Base-by-base conservation (phyloP, 176 grass and related monocot species). In the Aegilops umbellulata region DNA sequence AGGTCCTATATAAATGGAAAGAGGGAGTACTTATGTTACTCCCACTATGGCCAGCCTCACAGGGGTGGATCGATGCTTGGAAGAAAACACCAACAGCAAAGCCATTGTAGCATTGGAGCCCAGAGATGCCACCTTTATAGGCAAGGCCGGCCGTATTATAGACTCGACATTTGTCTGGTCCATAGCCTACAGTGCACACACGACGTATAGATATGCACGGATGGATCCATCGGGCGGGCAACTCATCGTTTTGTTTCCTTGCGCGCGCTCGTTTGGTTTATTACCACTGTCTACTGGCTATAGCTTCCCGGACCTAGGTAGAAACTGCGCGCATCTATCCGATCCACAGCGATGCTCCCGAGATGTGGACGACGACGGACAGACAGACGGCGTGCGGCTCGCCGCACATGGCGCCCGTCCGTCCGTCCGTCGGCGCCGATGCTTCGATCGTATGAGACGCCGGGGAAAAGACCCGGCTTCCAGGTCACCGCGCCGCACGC, bases 401-500 rank as follows among this genome's bases (percentile, higher is more conserved):
- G 53, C 53, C 53, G 53, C 55, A 58, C 55, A 58, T 58, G 55
- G 55, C 49, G 49, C 47, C 47, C 47, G 12, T 46, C 42, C 42
- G 41, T 2, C 38, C 39, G 42, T 46, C 42, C 42, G 42, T 10
- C 46, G 65, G 60, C 57, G 4, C 12, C 14, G 78, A 27, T 8
- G 87, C 68, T 41, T 25, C 69, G 5, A 58, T 10, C 66, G 65
- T 32, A 42, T 65, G 32, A 16, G 80, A 84, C 85, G 46, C 16
- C 66, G 7, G 16, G 75, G 80, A 90, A 87, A 75, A 60, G 67
- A 61, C 67, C 19, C 20, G 12, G 0, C 9, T n/a, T 79, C 66
- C 89, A 83, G 76, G 41, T 73, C 80, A 82, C 80, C 32, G 10
- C 66, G 63, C 66, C 35, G 32, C 30, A 73, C 78, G 60, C 65